phyloP scores from a whole-genome alignment of 73 alveolate species.

The Symbiodinium pilosum region DNA sequence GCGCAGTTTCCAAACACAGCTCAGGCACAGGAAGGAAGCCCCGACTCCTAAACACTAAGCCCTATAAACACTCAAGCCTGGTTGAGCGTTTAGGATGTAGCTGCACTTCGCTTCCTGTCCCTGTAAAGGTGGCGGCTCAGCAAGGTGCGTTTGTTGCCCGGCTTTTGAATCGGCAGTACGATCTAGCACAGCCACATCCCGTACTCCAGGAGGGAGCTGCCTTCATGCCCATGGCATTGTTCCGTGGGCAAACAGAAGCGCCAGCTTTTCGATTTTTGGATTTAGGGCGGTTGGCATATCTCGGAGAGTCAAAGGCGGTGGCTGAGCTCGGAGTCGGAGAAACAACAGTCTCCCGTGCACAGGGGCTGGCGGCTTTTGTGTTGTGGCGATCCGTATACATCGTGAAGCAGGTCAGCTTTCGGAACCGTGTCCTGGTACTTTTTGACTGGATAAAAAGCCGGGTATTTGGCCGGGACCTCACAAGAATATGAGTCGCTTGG shows the following conservation, averaged over 20 bases:
- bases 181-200: background rate
- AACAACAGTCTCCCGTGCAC: slow-evolving; percentile 11
- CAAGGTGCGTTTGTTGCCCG: slow-evolving; percentile 87
- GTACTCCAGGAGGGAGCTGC: background rate
- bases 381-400: slow-evolving; percentile 94
- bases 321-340: slow-evolving; percentile 61
- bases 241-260: slow-evolving; percentile 46
- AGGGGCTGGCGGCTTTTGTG: slow-evolving; percentile 72
- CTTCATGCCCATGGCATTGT: background rate
- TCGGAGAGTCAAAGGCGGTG: slow-evolving; percentile 79
- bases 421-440: slow-evolving; percentile 91
- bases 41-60: too few species aligned
- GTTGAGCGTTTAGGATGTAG: too few species aligned
- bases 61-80: too few species aligned
- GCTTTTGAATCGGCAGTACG: slow-evolving; percentile 28
- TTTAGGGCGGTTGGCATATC: slow-evolving; percentile 38
- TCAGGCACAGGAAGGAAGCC: too few species aligned
- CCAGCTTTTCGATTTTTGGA: slow-evolving; percentile 32
- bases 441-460: slow-evolving; percentile 93
- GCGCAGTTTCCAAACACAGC: slow-evolving; percentile 55
- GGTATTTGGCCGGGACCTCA: slow-evolving; percentile 85
- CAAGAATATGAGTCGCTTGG: slow-evolving; percentile 27
- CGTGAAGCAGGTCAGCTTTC: slow-evolving; percentile 58
- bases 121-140: slow-evolving; percentile 89
- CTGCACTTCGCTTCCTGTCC: too few species aligned